Percentiles rank a stretch among this genome's conserved stretches.
Conservation (phyloP, 306 rosid genomes). For the Corylus heterophylla region DNA sequence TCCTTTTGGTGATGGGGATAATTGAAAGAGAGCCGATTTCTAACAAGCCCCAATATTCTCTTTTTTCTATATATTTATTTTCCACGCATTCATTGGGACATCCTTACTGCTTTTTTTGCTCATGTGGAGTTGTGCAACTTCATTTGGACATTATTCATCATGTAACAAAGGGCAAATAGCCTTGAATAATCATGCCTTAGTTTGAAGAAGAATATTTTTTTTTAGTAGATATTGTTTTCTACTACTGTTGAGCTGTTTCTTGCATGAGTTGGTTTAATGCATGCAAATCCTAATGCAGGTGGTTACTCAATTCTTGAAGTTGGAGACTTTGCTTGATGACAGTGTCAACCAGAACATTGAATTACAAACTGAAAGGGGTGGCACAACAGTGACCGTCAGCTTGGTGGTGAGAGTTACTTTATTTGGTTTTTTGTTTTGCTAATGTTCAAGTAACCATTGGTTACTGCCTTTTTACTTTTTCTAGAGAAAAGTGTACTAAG, state of each 20-base stretch:
- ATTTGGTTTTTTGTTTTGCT: conserved; percentile 18
- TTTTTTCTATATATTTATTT: neutral
- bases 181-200: neutral
- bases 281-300: conserved; percentile 57
- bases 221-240: neutral
- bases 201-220: neutral
- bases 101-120: neutral
- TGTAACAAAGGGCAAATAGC: neutral
- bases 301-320: conserved; percentile 80
- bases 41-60: neutral
- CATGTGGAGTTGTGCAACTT: conserved; percentile 7
- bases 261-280: conserved; percentile 10
- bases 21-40: neutral
- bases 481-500: neutral
- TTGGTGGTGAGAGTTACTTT: conserved; percentile 60
- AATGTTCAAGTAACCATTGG: conserved; percentile 19
- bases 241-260: neutral
- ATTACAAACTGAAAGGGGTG: conserved; percentile 89
- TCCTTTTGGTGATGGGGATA: too few relatives aligned
- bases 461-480: neutral
- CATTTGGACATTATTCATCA: neutral
- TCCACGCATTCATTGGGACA: neutral
- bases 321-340: conserved; percentile 91
- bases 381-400: conserved; percentile 51
- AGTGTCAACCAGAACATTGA: conserved; percentile 71